Evolutionary conservation across 2,329 filamentous ascomycete species (phyloP).

Genomic region (Aspergillus neotritici): DNA sequence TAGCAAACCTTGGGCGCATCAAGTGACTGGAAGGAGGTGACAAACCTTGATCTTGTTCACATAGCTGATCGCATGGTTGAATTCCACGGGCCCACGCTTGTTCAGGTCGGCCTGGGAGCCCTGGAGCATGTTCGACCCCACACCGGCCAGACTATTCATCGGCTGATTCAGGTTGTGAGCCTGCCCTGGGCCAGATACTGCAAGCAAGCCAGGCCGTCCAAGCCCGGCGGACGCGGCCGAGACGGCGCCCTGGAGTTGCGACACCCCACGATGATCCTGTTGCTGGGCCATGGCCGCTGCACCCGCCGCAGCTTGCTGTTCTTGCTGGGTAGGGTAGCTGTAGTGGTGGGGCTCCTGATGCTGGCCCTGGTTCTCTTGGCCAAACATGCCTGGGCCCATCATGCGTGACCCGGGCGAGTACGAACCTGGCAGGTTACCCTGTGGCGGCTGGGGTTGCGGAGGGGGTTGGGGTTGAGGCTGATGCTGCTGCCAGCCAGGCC

Average conservation of each 20-base stretch:
- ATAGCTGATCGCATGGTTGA: conserved; percentile 98
- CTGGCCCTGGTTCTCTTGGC: conserved; percentile 32
- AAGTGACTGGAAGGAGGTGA: conserved; percentile 1
- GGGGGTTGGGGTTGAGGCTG: conserved; percentile 5
- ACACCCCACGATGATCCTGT: conserved; percentile 61
- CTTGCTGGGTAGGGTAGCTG: conserved; percentile 39
- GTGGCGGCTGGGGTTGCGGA: conserved; percentile 22
- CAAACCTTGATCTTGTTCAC: conserved; percentile 98
- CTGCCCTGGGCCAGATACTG: conserved; percentile 39
- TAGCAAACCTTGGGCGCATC: not conserved
- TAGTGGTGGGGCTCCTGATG: conserved; percentile 38
- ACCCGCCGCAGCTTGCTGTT: conserved; percentile 44
- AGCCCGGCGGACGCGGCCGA: conserved; percentile 52
- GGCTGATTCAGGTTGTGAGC: conserved; percentile 45
- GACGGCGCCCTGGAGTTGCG: conserved; percentile 60
- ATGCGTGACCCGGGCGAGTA: conserved; percentile 40
- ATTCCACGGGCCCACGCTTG: conserved; percentile 91
- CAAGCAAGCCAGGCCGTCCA: conserved; percentile 46
- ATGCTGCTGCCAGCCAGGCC: conserved; percentile 36
- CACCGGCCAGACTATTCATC: conserved; percentile 58
- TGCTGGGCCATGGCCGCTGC: conserved; percentile 49
- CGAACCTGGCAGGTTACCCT: conserved; percentile 28
- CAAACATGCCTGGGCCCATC: conserved; percentile 32
- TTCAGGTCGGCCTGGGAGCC: conserved; percentile 56
- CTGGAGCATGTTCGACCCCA: conserved; percentile 54